A percentile compares a stretch with the other conserved stretches of the same genome.
phyloP scores from a whole-genome alignment of 805 yeast species.

The Pichia thaimueangensis region DNA sequence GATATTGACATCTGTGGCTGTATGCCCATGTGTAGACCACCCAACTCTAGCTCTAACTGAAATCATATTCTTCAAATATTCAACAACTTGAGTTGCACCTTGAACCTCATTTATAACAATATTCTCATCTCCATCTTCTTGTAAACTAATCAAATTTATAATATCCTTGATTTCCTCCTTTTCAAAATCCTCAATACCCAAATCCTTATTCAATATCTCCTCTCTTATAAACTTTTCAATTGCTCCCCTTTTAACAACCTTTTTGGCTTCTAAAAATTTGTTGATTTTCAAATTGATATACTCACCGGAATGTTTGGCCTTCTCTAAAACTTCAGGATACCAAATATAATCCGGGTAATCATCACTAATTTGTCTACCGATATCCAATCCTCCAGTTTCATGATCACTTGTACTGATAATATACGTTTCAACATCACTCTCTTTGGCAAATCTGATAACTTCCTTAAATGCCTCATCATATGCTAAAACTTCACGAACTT shows the following conservation, averaged over 20 bases:
- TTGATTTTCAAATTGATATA: conserved; percentile 46
- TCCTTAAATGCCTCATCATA: conserved; percentile 77
- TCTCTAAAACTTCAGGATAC: conserved; percentile 71
- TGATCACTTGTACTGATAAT: conserved; percentile 85
- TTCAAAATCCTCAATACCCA: conserved; percentile 59
- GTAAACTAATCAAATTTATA: conserved; percentile 34
- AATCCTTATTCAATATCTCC: conserved; percentile 52
- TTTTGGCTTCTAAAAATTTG: conserved; percentile 9
- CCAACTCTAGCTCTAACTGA: conserved; percentile 83
- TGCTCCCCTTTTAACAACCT: conserved; percentile 4
- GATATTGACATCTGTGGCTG: conserved; percentile 92
- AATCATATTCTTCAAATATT: conserved; percentile 60
- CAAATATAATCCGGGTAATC: conserved; percentile 81
- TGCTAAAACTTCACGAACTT: conserved; percentile 84
- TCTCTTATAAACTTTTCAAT: conserved; percentile 42
- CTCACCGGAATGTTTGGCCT: conserved; percentile 75
- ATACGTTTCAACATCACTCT: conserved; percentile 66
- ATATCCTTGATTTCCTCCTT: conserved; percentile 46
- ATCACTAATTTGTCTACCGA: conserved; percentile 67
- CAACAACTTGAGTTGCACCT: conserved; percentile 22
- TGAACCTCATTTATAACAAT: conserved; percentile 29
- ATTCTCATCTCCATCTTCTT: conserved; percentile 44
- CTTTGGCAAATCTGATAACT: conserved; percentile 63
- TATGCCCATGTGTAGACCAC: conserved; percentile 96
- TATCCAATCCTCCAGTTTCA: conserved; percentile 92